Percentiles rank a stretch among this genome's conserved stretches.
Evolutionary conservation across 495 filamentous ascomycete species (phyloP).

Genomic region (Haplographium delicatum): DNA sequence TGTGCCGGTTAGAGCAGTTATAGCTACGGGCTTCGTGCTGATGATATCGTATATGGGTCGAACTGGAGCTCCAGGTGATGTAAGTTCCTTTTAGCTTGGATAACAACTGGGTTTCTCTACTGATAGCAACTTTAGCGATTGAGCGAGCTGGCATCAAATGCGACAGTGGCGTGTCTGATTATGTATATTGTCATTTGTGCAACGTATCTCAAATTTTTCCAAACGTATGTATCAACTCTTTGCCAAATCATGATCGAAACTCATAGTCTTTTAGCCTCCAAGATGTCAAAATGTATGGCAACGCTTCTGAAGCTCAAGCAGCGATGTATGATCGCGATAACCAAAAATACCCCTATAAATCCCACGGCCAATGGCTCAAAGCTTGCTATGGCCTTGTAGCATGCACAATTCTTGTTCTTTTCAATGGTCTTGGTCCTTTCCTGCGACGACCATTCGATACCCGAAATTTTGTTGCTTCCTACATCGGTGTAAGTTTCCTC

Average conservation of each 20-base stretch:
- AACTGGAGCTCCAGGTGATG: constrained; percentile 31
- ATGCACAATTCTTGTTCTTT: constrained; percentile 37
- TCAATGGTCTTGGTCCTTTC: constrained; percentile 41
- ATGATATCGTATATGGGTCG: constrained; percentile 44
- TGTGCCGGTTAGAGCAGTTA: constrained; percentile 45
- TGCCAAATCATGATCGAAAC: background rate
- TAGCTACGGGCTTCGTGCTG: constrained; percentile 38
- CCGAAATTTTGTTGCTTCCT: constrained; percentile 39
- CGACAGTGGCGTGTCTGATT: constrained; percentile 39
- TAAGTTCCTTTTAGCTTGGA: constrained; percentile 20
- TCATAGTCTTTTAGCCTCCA: constrained; percentile 21
- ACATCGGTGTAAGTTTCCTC: constrained; percentile 38
- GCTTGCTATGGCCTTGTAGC: constrained; percentile 39
- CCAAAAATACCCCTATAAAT: constrained; percentile 41
- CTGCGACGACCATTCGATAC: constrained; percentile 31
- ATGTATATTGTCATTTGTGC: constrained; percentile 40
- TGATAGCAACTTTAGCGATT: constrained; percentile 20
- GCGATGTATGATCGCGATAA: constrained; percentile 40
- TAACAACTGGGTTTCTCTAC: background rate
- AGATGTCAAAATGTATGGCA: constrained; percentile 29
- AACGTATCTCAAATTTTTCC: constrained; percentile 38
- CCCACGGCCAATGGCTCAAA: constrained; percentile 42
- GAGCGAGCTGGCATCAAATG: constrained; percentile 39
- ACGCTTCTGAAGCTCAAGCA: constrained; percentile 30
- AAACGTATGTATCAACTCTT: constrained; percentile 22